phyloP scores from a whole-genome alignment of 1,139 yeast species.

The Yamadazyma triangularis region DNA sequence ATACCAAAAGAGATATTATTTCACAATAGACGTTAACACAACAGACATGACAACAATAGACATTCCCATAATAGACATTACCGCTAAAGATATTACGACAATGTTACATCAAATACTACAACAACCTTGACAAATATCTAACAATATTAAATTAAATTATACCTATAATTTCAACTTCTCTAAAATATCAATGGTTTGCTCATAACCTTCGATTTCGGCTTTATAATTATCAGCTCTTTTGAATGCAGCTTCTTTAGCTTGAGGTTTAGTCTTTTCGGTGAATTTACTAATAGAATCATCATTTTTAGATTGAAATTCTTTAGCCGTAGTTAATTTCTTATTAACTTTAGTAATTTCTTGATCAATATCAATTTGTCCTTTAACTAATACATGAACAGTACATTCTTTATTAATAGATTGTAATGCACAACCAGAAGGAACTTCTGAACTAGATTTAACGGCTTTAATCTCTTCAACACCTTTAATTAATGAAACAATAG shows the following conservation, averaged over 20 bases:
- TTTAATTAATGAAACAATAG: constrained; percentile 86
- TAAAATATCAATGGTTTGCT: constrained; percentile 70
- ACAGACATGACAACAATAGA: too few relatives aligned
- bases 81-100: too few relatives aligned
- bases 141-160: too few relatives aligned
- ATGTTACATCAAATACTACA: too few relatives aligned
- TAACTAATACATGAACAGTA: constrained; percentile 85
- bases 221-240: constrained; percentile 63
- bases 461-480: constrained; percentile 74
- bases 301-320: constrained; percentile 42
- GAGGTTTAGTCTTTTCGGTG: constrained; percentile 76
- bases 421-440: constrained; percentile 89
- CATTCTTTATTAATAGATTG: constrained; percentile 76
- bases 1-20: too few relatives aligned
- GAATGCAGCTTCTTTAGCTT: constrained; percentile 73
- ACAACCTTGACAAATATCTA: constrained; percentile 1
- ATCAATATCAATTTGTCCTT: constrained; percentile 92
- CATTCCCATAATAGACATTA: too few relatives aligned
- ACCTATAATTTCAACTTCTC: constrained; percentile 62
- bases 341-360: constrained; percentile 81
- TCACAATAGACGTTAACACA: too few relatives aligned
- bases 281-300: constrained; percentile 60
- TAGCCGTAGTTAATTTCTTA: constrained; percentile 64
- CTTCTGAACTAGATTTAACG: constrained; percentile 47
- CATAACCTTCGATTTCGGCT: constrained; percentile 87